Conservation (phyloP, 768 basidiomycete species). For the Lactarius trivialis region DNA sequence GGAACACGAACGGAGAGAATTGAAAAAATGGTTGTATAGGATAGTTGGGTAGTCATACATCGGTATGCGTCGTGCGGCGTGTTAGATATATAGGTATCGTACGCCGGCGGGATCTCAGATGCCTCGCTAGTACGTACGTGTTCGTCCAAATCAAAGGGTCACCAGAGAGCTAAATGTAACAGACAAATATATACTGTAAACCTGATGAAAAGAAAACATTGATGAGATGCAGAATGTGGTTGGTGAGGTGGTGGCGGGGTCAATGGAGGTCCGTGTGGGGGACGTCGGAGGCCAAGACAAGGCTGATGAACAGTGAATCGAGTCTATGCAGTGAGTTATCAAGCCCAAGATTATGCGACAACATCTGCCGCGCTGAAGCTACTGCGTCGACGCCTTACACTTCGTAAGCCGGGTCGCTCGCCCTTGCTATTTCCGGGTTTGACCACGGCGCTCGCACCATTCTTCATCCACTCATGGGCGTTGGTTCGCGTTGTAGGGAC, state of each 20-base stretch:
- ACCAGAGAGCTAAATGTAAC: conserved; percentile 15
- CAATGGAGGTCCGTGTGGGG: conserved; percentile 9
- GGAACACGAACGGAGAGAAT: conserved; percentile 3
- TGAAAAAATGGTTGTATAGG: conserved; percentile 19
- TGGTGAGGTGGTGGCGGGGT: conserved; percentile 1
- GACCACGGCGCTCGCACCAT: conserved; percentile 61
- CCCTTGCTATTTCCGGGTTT: conserved; percentile 59
- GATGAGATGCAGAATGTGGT: conserved; percentile 9
- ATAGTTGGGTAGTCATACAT: conserved; percentile 23
- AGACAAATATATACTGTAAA: conserved; percentile 17
- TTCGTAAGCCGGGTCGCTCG: conserved; percentile 67
- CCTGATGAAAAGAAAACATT: conserved; percentile 12
- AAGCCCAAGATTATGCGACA: conserved; percentile 47
- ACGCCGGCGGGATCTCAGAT: conserved; percentile 18
- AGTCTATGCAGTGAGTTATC: conserved; percentile 7
- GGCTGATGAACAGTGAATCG: conserved; percentile 6
- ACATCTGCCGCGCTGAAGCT: conserved; percentile 87
- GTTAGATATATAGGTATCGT: conserved; percentile 19
- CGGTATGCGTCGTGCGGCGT: conserved; percentile 13
- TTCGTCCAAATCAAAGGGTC: conserved; percentile 15
- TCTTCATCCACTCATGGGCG: conserved; percentile 61
- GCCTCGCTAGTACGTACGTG: conserved; percentile 13
- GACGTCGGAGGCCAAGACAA: conserved; percentile 10
- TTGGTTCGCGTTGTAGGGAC: conserved; percentile 28
- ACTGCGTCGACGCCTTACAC: conserved; percentile 68